Conservation (phyloP, 495 filamentous ascomycete species). For the Penicillium psychrofluorescens region DNA sequence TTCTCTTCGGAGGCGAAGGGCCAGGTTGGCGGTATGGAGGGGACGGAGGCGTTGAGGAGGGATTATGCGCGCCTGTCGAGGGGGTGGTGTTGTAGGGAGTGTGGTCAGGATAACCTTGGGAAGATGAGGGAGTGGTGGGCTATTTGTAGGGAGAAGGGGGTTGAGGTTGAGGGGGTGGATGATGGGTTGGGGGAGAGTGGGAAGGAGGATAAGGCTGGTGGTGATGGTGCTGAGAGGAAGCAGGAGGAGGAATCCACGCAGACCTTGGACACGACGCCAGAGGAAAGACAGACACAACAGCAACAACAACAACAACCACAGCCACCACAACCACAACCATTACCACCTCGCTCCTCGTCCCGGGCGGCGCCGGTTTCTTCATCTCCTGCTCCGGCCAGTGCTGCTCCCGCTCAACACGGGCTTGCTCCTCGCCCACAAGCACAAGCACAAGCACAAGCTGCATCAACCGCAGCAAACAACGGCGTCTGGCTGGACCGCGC, state of each 20-base stretch:
- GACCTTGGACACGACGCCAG: not conserved
- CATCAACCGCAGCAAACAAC: slow-evolving; percentile 4
- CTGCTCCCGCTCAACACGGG: not conserved
- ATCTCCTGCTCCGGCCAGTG: slow-evolving; percentile 1
- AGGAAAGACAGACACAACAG: not conserved
- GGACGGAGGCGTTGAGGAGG: slow-evolving; percentile 51
- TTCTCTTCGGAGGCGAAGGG: slow-evolving; percentile 49
- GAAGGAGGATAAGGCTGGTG: not conserved
- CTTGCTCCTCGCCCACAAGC: not conserved
- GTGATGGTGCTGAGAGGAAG: not conserved
- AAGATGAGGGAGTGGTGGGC: slow-evolving; percentile 62
- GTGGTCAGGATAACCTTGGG: slow-evolving; percentile 59
- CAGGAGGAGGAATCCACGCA: not conserved
- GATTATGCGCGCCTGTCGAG: slow-evolving; percentile 56
- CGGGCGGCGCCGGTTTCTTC: not conserved
- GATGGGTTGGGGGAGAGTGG: slow-evolving; percentile 39
- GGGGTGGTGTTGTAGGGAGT: slow-evolving; percentile 57
- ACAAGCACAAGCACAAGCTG: not conserved
- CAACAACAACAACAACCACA: not conserved
- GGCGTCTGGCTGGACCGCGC: slow-evolving; percentile 49
- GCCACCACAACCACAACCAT: not conserved
- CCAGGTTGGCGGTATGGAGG: slow-evolving; percentile 85
- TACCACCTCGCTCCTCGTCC: not conserved
- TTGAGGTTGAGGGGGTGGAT: slow-evolving; percentile 35
- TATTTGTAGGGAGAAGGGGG: slow-evolving; percentile 44